phyloP scores from a whole-genome alignment of 495 filamentous ascomycete species.

The Podospora didyma region DNA sequence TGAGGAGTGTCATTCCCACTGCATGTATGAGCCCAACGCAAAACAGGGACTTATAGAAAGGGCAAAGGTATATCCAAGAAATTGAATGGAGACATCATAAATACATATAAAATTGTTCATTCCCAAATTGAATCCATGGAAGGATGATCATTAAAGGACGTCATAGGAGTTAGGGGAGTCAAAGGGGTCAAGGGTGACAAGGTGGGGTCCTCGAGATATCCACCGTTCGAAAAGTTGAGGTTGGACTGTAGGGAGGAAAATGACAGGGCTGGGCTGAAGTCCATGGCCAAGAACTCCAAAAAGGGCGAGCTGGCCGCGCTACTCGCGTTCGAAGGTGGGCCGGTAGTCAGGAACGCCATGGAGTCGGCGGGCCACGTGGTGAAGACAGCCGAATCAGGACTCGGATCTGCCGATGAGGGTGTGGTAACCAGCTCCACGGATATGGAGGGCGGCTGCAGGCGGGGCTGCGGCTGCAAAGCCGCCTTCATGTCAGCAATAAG shows the following conservation, averaged over 20 bases:
- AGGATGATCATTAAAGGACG: not conserved
- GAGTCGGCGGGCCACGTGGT: not conserved
- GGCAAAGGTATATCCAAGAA: too few relatives aligned
- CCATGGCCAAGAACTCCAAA: constrained; percentile 3
- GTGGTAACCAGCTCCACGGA: not conserved
- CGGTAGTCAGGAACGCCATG: not conserved
- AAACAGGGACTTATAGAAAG: too few relatives aligned
- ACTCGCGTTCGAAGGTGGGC: not conserved
- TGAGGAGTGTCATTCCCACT: too few relatives aligned
- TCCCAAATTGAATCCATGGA: constrained; percentile 7
- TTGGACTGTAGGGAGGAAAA: not conserved
- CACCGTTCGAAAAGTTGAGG: not conserved
- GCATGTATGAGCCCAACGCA: too few relatives aligned
- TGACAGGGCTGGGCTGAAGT: not conserved
- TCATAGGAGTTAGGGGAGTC: too few relatives aligned
- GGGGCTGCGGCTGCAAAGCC: constrained; percentile 2
- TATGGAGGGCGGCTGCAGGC: not conserved
- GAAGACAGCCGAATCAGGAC: not conserved
- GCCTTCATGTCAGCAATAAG: constrained; percentile 9
- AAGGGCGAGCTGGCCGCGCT: constrained; percentile 1
- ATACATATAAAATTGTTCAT: not conserved
- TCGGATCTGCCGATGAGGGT: not conserved
- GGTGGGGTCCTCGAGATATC: not conserved
- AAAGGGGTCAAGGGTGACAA: not conserved
- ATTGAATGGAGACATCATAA: not conserved